Percentiles rank a stretch among this genome's conserved stretches.
These are phyloP conservation scores for Pyricularia pennisetigena DNA, from an alignment of 2,329 filamentous ascomycete genomes.

Conservation along the genomic window DNA sequence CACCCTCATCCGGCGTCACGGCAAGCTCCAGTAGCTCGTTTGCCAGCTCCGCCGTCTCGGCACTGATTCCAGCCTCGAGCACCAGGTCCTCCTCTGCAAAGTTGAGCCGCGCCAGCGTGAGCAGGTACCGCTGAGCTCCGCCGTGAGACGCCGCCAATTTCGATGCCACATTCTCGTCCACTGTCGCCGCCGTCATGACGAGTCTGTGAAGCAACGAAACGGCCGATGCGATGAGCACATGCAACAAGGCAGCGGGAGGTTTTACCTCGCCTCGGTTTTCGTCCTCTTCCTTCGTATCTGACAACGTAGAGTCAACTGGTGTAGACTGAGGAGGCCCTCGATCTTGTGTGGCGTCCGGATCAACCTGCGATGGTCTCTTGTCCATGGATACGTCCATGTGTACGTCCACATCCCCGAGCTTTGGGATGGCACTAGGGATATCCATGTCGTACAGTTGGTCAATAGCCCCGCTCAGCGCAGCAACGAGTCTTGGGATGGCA, in stretches of 20 bases:
- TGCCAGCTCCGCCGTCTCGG: conserved; percentile 71
- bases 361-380: conserved; percentile 5
- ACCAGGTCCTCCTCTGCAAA: conserved; percentile 73
- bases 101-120: conserved; percentile 72
- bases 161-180: conserved; percentile 49
- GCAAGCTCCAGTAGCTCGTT: conserved; percentile 72
- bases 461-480: conserved; percentile 53
- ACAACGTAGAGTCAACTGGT: not conserved
- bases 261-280: not conserved
- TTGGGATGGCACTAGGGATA: conserved; percentile 20
- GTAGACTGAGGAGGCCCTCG: not conserved
- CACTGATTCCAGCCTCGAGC: conserved; percentile 66
- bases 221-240: conserved; percentile 36
- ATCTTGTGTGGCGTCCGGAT: conserved; percentile 2
- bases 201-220: conserved; percentile 41
- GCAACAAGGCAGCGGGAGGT: conserved; percentile 18
- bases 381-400: not conserved
- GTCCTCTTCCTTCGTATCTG: not conserved
- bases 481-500: conserved; percentile 65
- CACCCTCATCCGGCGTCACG: conserved; percentile 63
- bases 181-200: conserved; percentile 32
- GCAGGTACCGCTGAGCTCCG: conserved; percentile 71
- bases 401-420: not conserved
- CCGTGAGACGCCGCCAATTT: conserved; percentile 64
- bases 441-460: conserved; percentile 61